Evolutionary conservation across 164 flowering plant species (phyloP), one percentile per base, ranked within the genome.

Genomic region (Berberis vulgaris): DNA sequence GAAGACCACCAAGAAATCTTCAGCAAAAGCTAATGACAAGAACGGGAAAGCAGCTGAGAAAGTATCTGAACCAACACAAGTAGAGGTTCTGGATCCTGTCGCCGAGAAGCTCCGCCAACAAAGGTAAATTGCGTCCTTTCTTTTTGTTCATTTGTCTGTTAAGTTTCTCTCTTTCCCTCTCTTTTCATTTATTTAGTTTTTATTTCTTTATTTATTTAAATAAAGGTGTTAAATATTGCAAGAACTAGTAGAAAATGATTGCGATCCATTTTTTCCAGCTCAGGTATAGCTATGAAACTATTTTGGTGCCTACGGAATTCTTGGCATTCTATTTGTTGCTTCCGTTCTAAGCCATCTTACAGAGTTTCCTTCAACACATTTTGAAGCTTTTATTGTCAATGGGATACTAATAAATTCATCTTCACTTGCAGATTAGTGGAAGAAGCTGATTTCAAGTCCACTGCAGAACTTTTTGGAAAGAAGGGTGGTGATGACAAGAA

Each of bases 81-180:
- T 26, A 77, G 88, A 65, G 64, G 76, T 78, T 45, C 76, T 88
- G 50, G 96, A 93, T 83, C 98, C 98, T 57, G 71, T 84, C 3
- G 87, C 96, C 73, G 98, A 93, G 74, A 93, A 93, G 73, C 90
- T 93, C 71, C 87, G 94, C 43, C 96, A 84, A 64, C 97, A 93
- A 74, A 83, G 97, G 98, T 91, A 59, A 63, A 13, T 2, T 45
- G 49, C 13, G 13, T 10, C 5, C 10, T 52, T 52, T 7, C 26
- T 47, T 11, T 11, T 47, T 47, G 50, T 47, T 47, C 50, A 47
- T 47, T 47, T 47, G 7, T 47, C 26, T 26, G 26, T 26, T 0
- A 26, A 26, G 26, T 26, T 26, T 26, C 26, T 0, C 26, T 26
- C 26, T 26, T 26, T 26, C 26, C 26, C 26, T 26, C 26, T 46